These are phyloP conservation scores for Globisporangium rhizosaccharum DNA, from an alignment of 352 stramenopile species.

Conservation along the genomic window DNA sequence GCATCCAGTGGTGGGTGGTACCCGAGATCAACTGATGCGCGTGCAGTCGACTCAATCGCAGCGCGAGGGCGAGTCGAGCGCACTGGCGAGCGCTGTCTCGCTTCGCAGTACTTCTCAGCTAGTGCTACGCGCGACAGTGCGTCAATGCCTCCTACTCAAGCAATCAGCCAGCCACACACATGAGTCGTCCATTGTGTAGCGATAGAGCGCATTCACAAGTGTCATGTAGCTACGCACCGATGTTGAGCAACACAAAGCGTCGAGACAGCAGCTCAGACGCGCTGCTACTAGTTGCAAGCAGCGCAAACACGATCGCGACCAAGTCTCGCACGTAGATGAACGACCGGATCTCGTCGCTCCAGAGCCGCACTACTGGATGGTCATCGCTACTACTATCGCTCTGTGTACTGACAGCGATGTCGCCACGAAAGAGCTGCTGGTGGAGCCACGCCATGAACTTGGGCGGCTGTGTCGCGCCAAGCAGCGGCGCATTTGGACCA, in stretches of 20 bases:
- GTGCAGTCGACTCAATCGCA: slow-evolving; percentile 20
- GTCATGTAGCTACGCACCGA: slow-evolving; percentile 41
- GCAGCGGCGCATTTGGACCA: slow-evolving; percentile 32
- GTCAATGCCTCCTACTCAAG: slow-evolving; percentile 30
- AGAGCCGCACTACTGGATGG: slow-evolving; percentile 28
- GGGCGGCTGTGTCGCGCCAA: slow-evolving; percentile 21
- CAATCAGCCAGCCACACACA: not conserved
- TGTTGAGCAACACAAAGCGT: slow-evolving; percentile 29
- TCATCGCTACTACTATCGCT: too few relatives aligned
- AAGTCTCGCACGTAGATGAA: slow-evolving; percentile 55
- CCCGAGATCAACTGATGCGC: slow-evolving; percentile 33
- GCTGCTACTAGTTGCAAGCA: slow-evolving; percentile 13
- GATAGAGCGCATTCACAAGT: not conserved
- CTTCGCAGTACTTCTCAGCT: slow-evolving; percentile 24
- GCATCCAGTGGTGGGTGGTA: slow-evolving; percentile 45
- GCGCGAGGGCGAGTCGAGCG: not conserved
- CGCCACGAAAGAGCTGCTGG: slow-evolving; percentile 25
- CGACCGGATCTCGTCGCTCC: slow-evolving; percentile 61
- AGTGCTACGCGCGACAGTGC: slow-evolving; percentile 46
- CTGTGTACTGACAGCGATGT: not conserved
- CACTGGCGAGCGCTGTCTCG: slow-evolving; percentile 9
- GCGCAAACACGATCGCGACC: slow-evolving; percentile 25
- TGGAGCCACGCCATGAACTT: slow-evolving; percentile 74
- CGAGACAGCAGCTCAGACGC: not conserved
- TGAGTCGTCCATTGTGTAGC: not conserved